Base-by-base conservation (phyloP, 2,329 filamentous ascomycete species). In the Coniochaeta sp. region DNA sequence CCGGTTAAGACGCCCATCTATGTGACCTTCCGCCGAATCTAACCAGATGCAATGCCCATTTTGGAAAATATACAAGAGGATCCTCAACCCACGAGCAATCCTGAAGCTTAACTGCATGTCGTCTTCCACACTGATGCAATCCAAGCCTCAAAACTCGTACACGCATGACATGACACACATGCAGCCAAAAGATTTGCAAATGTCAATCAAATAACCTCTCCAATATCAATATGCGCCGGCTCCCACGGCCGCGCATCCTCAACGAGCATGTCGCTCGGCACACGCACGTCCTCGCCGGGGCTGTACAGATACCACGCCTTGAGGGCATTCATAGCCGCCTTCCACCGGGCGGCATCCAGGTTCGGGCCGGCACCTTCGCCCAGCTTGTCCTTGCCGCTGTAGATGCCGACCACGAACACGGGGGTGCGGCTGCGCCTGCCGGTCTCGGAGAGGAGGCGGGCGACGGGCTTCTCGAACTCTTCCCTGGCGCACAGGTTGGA, bases 221-320 rank as follows among this genome's bases (percentile, higher is more conserved):
- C 88, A 63, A 87, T 81, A 71, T 91, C 88, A 64, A 91, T 82
- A 67, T 90, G 79, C 59, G 81, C 83, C 2, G 88, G 84, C 74
- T 82, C 83, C 87, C 87, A 91, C 6, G 82, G 79, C 68, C 77
- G 77, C 50, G 85, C 84, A 55, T 79, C 81, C 64, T 84, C 79
- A 59, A 81, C 78, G 66, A 89, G 80, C 77, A 84, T 88, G 64
- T 90, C 86, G 70, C 88, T 90, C 26, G 89, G 89, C 63, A 91
- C 79, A 61, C 82, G 81, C 57, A 86, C 82, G 64, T 84, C 76
- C 66, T 80, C 76, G 60, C 82, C 79, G 31, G 95, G 93, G 72
- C 88, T 93, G 79, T 99, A 99, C 59, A 99, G 80, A 75, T 99
- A 99, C 95, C 95, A 99, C 6, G 88, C 82, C 81, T 96, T 96